Conservation (phyloP, 2,329 filamentous ascomycete species). For the Myriosclerotinia curreyana region DNA sequence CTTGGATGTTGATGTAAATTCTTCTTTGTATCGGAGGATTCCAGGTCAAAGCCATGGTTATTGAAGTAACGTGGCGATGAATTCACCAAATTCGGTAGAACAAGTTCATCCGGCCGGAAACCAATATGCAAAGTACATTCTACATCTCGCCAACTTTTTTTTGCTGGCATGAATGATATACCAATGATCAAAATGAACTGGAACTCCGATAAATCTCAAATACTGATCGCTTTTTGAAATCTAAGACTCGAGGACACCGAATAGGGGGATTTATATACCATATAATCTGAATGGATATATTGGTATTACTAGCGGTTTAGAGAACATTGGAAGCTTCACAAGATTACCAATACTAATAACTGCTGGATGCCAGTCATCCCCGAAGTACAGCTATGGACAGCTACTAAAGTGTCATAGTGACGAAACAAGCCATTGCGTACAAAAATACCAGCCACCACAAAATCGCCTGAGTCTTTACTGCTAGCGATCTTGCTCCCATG, state of each 20-base stretch:
- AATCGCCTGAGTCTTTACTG: not conserved
- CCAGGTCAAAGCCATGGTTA: too few species aligned
- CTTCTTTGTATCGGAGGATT: constrained; percentile 23
- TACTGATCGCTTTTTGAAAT: not conserved
- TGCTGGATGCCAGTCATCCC: not conserved
- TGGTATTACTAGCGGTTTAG: too few species aligned
- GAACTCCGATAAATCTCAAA: too few species aligned
- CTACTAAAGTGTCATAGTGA: not conserved
- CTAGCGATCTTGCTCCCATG: too few species aligned
- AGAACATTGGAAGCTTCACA: too few species aligned
- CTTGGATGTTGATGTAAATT: not conserved
- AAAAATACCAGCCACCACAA: not conserved
- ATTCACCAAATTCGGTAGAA: constrained; percentile 27
- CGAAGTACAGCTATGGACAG: not conserved
- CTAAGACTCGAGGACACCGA: not conserved
- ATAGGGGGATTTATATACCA: not conserved
- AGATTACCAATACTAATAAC: too few species aligned
- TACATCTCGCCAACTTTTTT: not conserved
- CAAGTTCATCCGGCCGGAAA: too few species aligned
- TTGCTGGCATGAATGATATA: not conserved
- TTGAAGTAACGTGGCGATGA: constrained; percentile 10
- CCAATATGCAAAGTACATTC: too few species aligned
- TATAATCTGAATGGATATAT: too few species aligned
- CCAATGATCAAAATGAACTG: not conserved
- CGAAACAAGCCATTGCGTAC: not conserved